A percentile compares a stretch with the other conserved stretches of the same genome.
These are phyloP conservation scores for Lizanozyma gosingica DNA, from an alignment of 1,139 yeast species.

Conservation along the genomic window DNA sequence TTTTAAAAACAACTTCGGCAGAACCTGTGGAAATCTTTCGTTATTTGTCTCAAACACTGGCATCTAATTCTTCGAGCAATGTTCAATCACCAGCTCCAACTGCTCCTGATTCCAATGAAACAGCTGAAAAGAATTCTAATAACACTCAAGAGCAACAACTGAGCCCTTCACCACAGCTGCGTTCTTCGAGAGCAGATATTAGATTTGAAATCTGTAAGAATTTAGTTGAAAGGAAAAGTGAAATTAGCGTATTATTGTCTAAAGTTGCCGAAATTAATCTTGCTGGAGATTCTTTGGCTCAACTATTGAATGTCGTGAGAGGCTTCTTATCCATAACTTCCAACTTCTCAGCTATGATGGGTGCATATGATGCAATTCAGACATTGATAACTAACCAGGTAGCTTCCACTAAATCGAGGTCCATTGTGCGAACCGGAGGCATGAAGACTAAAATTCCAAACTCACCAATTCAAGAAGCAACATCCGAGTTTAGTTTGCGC, in stretches of 20 bases:
- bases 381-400: background rate
- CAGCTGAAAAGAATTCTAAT: conserved; percentile 1
- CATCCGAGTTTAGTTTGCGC: background rate
- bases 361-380: background rate
- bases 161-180: too few relatives aligned
- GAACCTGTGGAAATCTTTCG: conserved; percentile 12
- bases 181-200: conserved; percentile 32
- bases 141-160: too few relatives aligned
- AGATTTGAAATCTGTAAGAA: conserved; percentile 41
- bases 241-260: conserved; percentile 37
- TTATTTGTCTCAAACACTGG: background rate
- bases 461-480: background rate
- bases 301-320: background rate
- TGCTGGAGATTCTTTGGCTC: conserved; percentile 11
- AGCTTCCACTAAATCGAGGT: background rate
- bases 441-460: background rate
- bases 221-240: conserved; percentile 15
- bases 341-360: background rate
- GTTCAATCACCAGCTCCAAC: conserved; percentile 3
- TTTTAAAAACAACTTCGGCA: conserved; percentile 14
- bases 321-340: background rate
- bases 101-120: conserved; percentile 1
- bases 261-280: conserved; percentile 30
- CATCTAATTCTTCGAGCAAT: background rate
- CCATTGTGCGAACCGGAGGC: background rate